Conservation (phyloP, 2,329 filamentous ascomycete species). For the Xylaria arbuscula region DNA sequence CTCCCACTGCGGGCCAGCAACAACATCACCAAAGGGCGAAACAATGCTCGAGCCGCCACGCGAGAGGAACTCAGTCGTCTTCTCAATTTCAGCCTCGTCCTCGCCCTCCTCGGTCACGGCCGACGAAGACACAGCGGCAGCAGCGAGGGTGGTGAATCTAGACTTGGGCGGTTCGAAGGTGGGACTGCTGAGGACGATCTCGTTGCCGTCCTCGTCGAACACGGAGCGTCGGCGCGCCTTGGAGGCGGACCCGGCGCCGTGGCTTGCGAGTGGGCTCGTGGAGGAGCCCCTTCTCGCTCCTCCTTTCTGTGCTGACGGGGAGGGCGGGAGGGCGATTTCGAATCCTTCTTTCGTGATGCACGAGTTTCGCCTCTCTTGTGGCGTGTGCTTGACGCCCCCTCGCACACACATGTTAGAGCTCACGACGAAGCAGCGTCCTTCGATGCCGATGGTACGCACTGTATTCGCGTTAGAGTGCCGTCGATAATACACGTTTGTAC, state of each 20-base stretch:
- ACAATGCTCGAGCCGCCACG: conserved; percentile 87
- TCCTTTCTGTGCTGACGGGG: neutral
- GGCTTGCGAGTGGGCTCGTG: conserved; percentile 12
- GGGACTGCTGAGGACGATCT: conserved; percentile 58
- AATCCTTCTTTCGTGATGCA: conserved; percentile 59
- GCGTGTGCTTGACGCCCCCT: conserved; percentile 41
- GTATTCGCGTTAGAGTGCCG: neutral
- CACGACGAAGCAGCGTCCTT: conserved; percentile 87
- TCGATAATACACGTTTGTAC: neutral
- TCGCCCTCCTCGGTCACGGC: conserved; percentile 42
- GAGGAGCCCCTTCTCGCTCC: conserved; percentile 28
- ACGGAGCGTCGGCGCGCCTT: conserved; percentile 50
- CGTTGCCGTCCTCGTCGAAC: conserved; percentile 65
- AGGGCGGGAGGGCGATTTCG: conserved; percentile 57
- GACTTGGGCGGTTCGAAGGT: neutral
- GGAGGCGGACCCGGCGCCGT: conserved; percentile 13
- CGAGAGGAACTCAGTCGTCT: conserved; percentile 62
- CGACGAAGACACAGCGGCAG: conserved; percentile 25
- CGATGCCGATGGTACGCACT: conserved; percentile 80
- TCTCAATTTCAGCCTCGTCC: conserved; percentile 34
- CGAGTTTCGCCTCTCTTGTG: conserved; percentile 52
- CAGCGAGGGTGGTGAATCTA: conserved; percentile 7
- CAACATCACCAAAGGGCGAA: conserved; percentile 79
- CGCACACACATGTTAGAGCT: conserved; percentile 85
- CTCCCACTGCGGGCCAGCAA: conserved; percentile 87